phyloP scores from a whole-genome alignment of 2,329 filamentous ascomycete genomes.

The Pestalotiopsis fici region DNA sequence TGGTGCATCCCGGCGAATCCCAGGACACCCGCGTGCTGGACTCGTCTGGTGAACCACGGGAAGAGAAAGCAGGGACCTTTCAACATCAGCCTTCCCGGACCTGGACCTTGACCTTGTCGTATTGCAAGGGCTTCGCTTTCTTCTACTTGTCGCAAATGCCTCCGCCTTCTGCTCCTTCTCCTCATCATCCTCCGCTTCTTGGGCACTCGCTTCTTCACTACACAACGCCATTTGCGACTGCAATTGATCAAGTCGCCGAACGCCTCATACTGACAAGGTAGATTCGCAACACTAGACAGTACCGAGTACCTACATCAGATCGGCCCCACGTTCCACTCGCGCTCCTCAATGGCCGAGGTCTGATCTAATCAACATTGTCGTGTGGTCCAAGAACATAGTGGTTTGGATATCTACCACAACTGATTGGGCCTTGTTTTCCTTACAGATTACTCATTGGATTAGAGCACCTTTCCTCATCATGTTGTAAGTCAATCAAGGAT shows the following conservation, averaged over 20 bases:
- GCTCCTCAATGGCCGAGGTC: not conserved
- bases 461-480: constrained; percentile 6
- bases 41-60: not conserved
- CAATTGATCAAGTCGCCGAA: not conserved
- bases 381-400: not conserved
- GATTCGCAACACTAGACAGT: no score
- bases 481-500: constrained; percentile 6
- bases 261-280: no score
- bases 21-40: not conserved
- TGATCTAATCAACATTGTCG: not conserved
- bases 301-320: not conserved
- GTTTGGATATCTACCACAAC: not conserved
- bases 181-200: not conserved
- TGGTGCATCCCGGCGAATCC: not conserved
- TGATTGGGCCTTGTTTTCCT: not conserved
- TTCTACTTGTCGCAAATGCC: not conserved
- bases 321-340: not conserved
- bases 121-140: not conserved
- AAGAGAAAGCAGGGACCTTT: not conserved
- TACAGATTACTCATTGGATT: not conserved
- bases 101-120: not conserved
- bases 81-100: not conserved
- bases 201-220: not conserved
- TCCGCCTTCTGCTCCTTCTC: not conserved
- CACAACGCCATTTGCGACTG: not conserved